A percentile compares a stretch with the other conserved stretches of the same genome.
Conservation (phyloP, 176 grass and related monocot genomes). For the Stipa capillata region DNA sequence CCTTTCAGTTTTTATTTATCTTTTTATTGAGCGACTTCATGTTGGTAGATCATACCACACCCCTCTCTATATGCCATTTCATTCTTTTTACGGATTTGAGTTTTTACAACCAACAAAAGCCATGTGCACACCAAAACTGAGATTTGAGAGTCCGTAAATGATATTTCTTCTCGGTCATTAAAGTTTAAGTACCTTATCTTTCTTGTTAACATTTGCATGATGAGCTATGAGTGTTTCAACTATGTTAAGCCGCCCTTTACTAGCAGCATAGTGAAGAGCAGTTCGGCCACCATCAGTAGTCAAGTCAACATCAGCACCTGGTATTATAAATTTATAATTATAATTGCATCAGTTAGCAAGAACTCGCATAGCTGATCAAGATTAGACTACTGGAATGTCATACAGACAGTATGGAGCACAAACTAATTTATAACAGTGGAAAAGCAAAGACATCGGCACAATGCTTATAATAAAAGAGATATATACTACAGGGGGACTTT, state of each 20-base stretch:
- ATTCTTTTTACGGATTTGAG: background rate
- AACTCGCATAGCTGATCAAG: background rate
- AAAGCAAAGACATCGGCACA: background rate
- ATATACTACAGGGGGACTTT: background rate
- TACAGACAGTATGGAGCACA: background rate
- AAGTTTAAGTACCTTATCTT: conserved; percentile 67
- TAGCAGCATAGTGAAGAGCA: conserved; percentile 95
- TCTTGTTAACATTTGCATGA: conserved; percentile 80
- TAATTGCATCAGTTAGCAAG: background rate
- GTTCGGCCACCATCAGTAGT: conserved; percentile 82
- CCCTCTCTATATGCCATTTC: background rate
- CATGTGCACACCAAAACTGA: background rate
- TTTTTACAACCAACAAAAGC: background rate
- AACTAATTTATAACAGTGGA: background rate
- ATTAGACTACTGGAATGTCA: background rate
- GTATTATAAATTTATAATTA: conserved; percentile 16
- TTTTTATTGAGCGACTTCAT: background rate
- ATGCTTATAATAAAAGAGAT: background rate
- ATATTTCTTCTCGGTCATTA: conserved; percentile 1
- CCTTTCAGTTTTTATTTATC: background rate
- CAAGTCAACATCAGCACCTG: conserved; percentile 79
- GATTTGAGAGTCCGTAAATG: background rate
- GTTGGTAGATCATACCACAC: background rate
- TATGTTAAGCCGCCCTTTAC: conserved; percentile 66
- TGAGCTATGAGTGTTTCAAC: conserved; percentile 64